Evolutionary conservation across 202 grass and related monocot species (phyloP).

Genomic region (Saccharum hybrid): DNA sequence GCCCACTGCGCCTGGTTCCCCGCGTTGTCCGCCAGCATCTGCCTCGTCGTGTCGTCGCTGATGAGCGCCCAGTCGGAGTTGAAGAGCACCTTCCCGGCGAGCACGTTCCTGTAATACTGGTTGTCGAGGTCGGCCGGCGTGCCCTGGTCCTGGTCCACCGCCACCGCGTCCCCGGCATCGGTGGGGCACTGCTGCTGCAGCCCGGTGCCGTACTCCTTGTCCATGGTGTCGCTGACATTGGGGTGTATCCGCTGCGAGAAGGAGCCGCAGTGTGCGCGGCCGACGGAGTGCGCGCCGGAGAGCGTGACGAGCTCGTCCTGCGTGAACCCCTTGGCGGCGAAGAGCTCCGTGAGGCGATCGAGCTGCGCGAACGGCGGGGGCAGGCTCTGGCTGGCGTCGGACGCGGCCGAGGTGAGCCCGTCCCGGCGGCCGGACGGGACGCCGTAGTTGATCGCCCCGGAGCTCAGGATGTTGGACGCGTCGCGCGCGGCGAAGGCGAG

Average conservation of each 20-base stretch:
- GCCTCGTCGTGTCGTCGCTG: constrained; percentile 11
- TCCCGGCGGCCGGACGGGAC: constrained; percentile 21
- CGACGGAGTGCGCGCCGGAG: constrained; percentile 42
- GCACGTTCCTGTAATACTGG: constrained; percentile 36
- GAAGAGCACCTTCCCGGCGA: constrained; percentile 41
- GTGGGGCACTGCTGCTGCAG: neutral
- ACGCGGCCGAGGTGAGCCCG: constrained; percentile 5
- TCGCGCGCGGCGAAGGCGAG: constrained; percentile 51
- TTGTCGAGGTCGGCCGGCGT: constrained; percentile 23
- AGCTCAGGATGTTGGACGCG: constrained; percentile 22
- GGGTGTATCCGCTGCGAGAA: constrained; percentile 28
- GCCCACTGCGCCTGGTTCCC: constrained; percentile 10
- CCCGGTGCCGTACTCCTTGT: constrained; percentile 5
- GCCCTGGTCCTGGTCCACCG: constrained; percentile 24
- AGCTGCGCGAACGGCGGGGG: constrained; percentile 33
- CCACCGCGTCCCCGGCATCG: neutral
- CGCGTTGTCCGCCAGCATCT: constrained; percentile 30
- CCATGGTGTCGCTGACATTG: constrained; percentile 41
- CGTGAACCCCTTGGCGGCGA: constrained; percentile 26
- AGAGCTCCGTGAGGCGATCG: constrained; percentile 7
- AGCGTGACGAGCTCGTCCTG: constrained; percentile 42
- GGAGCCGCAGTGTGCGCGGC: constrained; percentile 34
- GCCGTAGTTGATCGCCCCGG: constrained; percentile 19
- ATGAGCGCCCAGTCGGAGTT: constrained; percentile 40
- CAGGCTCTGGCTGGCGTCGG: constrained; percentile 31